Evolutionary conservation across 2,329 filamentous ascomycete genomes (phyloP).

Genomic region (Trichoderma koningii): DNA sequence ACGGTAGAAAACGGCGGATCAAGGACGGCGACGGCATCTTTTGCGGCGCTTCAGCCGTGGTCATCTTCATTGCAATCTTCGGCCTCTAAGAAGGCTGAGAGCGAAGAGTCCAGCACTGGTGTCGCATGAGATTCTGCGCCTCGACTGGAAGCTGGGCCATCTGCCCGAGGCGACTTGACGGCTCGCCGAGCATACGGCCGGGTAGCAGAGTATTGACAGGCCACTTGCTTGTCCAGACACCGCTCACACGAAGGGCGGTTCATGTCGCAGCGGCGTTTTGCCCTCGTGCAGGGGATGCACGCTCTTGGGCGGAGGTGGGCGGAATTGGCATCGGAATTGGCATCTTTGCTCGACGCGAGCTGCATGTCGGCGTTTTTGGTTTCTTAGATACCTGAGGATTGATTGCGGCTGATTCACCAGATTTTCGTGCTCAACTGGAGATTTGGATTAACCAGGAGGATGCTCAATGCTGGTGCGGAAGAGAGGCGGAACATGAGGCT

Average conservation of each 20-base stretch:
- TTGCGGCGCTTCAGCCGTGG: neutral
- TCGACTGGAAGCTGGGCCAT: neutral
- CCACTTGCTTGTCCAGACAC: slow-evolving; percentile 35
- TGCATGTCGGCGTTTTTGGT: neutral
- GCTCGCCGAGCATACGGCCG: slow-evolving; percentile 25
- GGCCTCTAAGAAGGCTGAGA: neutral
- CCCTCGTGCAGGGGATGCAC: slow-evolving; percentile 41
- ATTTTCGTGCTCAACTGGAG: no score
- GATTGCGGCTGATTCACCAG: neutral
- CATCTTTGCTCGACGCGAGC: neutral
- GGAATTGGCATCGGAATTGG: neutral
- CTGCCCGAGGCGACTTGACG: neutral
- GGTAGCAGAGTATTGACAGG: slow-evolving; percentile 33
- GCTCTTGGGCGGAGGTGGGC: slow-evolving; percentile 33
- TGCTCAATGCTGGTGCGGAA: neutral
- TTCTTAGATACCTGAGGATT: no score
- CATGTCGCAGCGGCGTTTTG: slow-evolving; percentile 45
- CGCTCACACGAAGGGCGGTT: slow-evolving; percentile 39
- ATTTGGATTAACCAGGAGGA: no score
- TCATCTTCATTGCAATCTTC: neutral
- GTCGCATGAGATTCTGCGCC: no score
- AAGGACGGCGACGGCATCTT: no score
- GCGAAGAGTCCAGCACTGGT: neutral
- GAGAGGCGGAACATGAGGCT: neutral
- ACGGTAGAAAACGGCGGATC: neutral